These are phyloP conservation scores for Aquilaria sinensis DNA, from an alignment of 345 rosid genomes.

Conservation along the genomic window DNA sequence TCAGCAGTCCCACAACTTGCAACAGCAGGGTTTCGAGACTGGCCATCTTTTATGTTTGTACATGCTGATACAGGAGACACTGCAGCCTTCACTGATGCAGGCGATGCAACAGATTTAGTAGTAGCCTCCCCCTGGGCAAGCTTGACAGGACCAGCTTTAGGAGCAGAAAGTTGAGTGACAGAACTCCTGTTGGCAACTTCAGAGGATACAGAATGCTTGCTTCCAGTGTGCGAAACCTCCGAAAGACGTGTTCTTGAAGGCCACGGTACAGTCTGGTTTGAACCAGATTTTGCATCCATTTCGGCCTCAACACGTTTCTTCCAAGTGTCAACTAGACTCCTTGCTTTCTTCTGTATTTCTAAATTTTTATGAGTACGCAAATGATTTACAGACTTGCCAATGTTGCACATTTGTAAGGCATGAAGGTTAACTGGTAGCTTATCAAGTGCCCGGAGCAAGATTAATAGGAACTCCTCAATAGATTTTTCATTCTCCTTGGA, in stretches of 20 bases:
- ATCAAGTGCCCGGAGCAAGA: constrained; percentile 81
- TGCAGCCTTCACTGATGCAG: constrained; percentile 47
- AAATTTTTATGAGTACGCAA: constrained; percentile 67
- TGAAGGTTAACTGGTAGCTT: constrained; percentile 87
- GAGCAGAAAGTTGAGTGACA: constrained; percentile 43
- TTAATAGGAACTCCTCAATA: constrained; percentile 66
- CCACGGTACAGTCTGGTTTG: constrained; percentile 59
- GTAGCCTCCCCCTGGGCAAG: constrained; percentile 41
- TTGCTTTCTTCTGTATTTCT: constrained; percentile 86
- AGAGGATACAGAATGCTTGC: constrained; percentile 44
- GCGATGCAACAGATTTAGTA: constrained; percentile 48
- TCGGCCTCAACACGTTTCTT: constrained; percentile 95
- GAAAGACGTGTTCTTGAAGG: constrained; percentile 58
- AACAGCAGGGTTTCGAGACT: constrained; percentile 28
- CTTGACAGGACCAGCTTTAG: constrained; percentile 54
- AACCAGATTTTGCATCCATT: constrained; percentile 75
- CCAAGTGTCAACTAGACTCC: constrained; percentile 93
- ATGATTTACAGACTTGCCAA: constrained; percentile 90
- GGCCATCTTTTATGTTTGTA: constrained; percentile 48
- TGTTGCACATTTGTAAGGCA: constrained; percentile 83
- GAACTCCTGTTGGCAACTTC: constrained; percentile 63
- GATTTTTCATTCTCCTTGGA: constrained; percentile 60
- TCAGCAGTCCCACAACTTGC: constrained; percentile 26
- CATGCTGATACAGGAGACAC: constrained; percentile 38
- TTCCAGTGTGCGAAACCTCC: constrained; percentile 50